These are phyloP conservation scores for Ammopiptanthus mongolicus DNA, from an alignment of 306 rosid species.

Conservation along the genomic window DNA sequence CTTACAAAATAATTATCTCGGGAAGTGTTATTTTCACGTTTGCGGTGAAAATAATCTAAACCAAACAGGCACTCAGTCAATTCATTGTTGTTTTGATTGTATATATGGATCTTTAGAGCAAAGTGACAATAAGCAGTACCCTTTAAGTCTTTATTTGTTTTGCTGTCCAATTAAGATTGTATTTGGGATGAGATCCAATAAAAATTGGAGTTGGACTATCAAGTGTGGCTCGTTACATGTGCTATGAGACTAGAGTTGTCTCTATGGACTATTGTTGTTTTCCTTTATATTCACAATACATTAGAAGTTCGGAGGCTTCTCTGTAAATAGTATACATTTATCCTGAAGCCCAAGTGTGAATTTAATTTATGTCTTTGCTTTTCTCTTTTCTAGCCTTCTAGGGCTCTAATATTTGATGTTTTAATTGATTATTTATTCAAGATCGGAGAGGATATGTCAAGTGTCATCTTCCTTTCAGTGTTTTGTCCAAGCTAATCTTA, in stretches of 20 bases:
- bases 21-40: too few relatives aligned
- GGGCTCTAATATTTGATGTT: neutral
- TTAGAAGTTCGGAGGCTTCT: neutral
- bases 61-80: too few relatives aligned
- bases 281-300: neutral
- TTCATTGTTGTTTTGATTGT: slow-evolving; percentile 18
- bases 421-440: neutral
- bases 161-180: neutral
- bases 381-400: neutral
- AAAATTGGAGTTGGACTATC: neutral
- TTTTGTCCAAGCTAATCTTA: neutral
- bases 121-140: neutral
- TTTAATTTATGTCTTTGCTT: neutral
- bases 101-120: slow-evolving; percentile 10
- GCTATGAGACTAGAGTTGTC: neutral
- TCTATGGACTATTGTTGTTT: neutral
- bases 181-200: neutral
- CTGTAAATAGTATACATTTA: neutral
- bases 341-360: neutral
- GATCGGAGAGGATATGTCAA: neutral
- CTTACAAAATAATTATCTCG: too few relatives aligned
- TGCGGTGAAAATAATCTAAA: too few relatives aligned
- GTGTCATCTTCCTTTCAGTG: too few relatives aligned
- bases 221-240: neutral
- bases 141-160: neutral